Percentiles rank a stretch among this genome's conserved stretches.
phyloP scores from a whole-genome alignment of 371 early-diverging fungal genomes.

The Mucor velutinosus region DNA sequence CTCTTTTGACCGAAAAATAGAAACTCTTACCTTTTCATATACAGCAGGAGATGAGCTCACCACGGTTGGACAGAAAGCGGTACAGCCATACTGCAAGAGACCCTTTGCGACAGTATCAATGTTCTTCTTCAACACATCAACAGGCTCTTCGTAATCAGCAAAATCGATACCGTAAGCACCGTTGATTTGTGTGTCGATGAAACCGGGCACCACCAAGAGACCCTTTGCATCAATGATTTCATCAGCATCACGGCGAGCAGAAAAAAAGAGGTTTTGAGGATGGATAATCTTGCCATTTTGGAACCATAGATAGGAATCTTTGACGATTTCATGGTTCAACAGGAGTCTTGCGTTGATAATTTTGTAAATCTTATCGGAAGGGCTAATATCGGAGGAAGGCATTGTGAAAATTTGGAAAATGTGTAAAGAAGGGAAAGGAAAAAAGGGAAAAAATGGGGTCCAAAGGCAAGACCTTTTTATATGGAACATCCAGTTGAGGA shows the following conservation, averaged over 20 bases:
- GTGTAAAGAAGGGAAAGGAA: neutral
- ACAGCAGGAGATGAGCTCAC: slow-evolving; percentile 77
- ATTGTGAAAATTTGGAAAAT: neutral
- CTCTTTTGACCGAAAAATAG: neutral
- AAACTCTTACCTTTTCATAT: slow-evolving; percentile 66
- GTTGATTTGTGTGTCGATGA: slow-evolving; percentile 84
- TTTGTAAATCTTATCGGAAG: slow-evolving; percentile 63
- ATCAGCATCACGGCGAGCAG: slow-evolving; percentile 68
- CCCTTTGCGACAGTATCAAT: slow-evolving; percentile 75
- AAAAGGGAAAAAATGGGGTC: neutral
- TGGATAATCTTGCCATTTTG: slow-evolving; percentile 80
- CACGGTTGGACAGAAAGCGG: slow-evolving; percentile 84
- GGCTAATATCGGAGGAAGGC: neutral
- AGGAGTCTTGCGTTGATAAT: slow-evolving; percentile 79
- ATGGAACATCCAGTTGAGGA: neutral
- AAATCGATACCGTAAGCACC: slow-evolving; percentile 89
- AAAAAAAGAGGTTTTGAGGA: slow-evolving; percentile 73
- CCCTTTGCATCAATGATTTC: slow-evolving; percentile 76
- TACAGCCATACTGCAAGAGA: slow-evolving; percentile 77
- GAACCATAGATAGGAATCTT: slow-evolving; percentile 75
- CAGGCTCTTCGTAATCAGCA: slow-evolving; percentile 54
- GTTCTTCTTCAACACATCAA: slow-evolving; percentile 50
- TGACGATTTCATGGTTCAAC: slow-evolving; percentile 70
- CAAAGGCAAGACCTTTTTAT: neutral
- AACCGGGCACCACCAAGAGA: slow-evolving; percentile 77